These are phyloP conservation scores for Enterocytospora artemiae DNA, from an alignment of 371 early-diverging fungal genomes.

Conservation along the genomic window DNA sequence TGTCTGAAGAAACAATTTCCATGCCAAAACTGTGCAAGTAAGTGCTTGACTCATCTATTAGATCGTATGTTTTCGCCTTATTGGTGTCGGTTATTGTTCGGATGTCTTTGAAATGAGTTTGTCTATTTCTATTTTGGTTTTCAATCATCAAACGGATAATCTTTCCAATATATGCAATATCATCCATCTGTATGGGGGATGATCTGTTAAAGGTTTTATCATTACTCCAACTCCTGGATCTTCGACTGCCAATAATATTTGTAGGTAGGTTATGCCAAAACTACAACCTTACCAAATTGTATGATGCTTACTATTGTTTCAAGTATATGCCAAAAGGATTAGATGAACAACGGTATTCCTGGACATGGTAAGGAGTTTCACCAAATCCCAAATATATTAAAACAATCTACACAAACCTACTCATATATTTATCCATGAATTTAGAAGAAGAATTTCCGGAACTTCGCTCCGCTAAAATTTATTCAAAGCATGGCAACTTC, in stretches of 20 bases:
- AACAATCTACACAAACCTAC: not conserved
- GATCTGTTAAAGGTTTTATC: no score
- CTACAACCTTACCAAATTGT: not conserved
- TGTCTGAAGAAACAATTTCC: not conserved
- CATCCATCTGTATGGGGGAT: no score
- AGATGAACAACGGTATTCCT: not conserved
- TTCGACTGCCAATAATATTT: not conserved
- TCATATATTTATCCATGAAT: not conserved
- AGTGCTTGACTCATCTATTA: not conserved
- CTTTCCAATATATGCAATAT: not conserved
- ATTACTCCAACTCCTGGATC: not conserved
- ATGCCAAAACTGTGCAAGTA: not conserved
- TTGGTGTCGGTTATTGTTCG: not conserved
- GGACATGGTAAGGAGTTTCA: not conserved
- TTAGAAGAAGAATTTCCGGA: conserved; percentile 37
- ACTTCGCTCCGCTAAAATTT: conserved; percentile 30
- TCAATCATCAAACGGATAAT: not conserved
- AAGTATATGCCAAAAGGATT: not conserved
- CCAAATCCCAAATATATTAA: not conserved
- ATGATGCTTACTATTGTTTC: no score
- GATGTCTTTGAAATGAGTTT: not conserved
- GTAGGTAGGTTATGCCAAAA: not conserved
- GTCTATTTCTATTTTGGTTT: not conserved
- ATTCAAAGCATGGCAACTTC: conserved; percentile 41
- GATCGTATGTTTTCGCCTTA: not conserved